Evolutionary conservation across 352 stramenopile genomes (phyloP), one percentile per base, ranked within the genome.

Genomic region (Phytophthora capsici): DNA sequence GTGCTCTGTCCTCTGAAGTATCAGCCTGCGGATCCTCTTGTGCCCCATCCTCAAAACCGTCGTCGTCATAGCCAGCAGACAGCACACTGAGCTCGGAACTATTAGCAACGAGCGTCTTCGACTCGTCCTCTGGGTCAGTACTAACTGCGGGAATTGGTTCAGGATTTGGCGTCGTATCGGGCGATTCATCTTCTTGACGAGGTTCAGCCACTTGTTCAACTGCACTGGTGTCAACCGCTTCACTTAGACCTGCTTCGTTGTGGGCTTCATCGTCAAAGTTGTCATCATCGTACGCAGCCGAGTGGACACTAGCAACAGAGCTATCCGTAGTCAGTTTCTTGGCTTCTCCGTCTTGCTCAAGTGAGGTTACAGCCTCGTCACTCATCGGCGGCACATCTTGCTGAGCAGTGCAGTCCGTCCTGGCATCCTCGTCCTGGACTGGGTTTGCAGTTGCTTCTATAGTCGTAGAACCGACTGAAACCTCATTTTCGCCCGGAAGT

Each of bases 221-320:
- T 40, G 48, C 8, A 57, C 43, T 1, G 13, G 17, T 4, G 6
- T 57, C 20, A 20, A 16, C 28, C 25, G 17, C 28, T 20, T 74
- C 37, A 32, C 7, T 57, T 65, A 12, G 6, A 8, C 46, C 38
- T 32, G 10, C 47, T 36, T 57, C 41, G 43, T 53, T 17, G 10
- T 1, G n/a, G 47, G 44, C 63, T 14, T 71, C 57, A 3, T 76
- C 54, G 36, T 77, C 64, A 22, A 71, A 77, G 9, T 59, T 66
- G 12, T 71, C 58, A 22, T 71, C 68, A 23, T 68, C 68, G 22
- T 76, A 73, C 6, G 26, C 22, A 12, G 52, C 63, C 19, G 57
- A 71, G 7, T 71, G 63, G 55, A 67, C 37, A 28, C 49, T 71
- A 40, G 23, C 49, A 25, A 43, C 51, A 16, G 63, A 71, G 28